A percentile compares a stretch with the other conserved stretches of the same genome.
Evolutionary conservation across 371 early-diverging fungal genomes (phyloP).

Genomic region (Lichtheimia hyalospora): DNA sequence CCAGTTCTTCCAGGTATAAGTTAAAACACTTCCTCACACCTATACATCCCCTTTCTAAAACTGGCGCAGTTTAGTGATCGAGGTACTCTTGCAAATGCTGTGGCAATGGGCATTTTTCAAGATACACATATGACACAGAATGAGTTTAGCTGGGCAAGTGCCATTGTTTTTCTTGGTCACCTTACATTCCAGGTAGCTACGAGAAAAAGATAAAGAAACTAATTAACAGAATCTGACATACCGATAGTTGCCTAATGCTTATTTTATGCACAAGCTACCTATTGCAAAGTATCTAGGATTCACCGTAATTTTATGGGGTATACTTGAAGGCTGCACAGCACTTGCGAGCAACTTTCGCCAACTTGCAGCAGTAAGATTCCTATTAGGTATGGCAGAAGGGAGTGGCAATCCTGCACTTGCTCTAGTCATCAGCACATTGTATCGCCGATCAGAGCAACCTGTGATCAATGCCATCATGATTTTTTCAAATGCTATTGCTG

Average conservation of each 20-base stretch:
- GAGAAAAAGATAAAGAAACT: too few species aligned
- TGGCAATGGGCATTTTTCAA: slow-evolving; percentile 13
- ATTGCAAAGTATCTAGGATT: slow-evolving; percentile 20
- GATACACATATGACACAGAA: slow-evolving; percentile 13
- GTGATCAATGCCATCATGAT: slow-evolving; percentile 16
- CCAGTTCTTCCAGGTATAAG: too few species aligned
- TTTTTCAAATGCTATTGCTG: slow-evolving; percentile 24
- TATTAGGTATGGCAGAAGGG: slow-evolving; percentile 29
- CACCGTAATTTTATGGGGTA: slow-evolving; percentile 22
- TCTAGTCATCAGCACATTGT: slow-evolving; percentile 15
- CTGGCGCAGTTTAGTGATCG: neutral
- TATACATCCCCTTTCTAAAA: too few species aligned
- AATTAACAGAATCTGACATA: neutral
- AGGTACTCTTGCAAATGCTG: neutral
- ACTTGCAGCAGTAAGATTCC: slow-evolving; percentile 21
- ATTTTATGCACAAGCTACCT: slow-evolving; percentile 23
- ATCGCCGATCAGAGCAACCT: slow-evolving; percentile 22
- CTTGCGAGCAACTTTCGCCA: slow-evolving; percentile 16
- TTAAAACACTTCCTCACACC: too few species aligned
- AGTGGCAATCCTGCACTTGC: slow-evolving; percentile 7
- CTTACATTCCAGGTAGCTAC: slow-evolving; percentile 16
- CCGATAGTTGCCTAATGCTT: slow-evolving; percentile 20
- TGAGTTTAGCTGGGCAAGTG: slow-evolving; percentile 18
- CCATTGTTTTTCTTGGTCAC: slow-evolving; percentile 24
- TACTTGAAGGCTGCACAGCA: slow-evolving; percentile 13